Conservation (phyloP, 2,329 filamentous ascomycete species). For the Xylariaceae sp. region DNA sequence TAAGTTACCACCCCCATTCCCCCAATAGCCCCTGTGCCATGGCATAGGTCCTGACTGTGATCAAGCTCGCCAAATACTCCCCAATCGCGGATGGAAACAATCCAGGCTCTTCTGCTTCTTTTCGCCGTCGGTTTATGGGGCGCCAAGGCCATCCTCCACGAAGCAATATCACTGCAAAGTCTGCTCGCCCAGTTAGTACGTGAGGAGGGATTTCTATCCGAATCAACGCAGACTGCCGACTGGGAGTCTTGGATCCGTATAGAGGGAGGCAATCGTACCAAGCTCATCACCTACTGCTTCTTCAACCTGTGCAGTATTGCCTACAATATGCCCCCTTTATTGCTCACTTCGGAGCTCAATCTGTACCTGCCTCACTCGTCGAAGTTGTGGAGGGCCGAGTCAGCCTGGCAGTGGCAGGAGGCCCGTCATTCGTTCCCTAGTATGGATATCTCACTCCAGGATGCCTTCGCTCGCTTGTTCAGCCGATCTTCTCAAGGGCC, state of each 20-base stretch:
- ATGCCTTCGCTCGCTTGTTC: constrained; percentile 51
- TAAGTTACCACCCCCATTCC: constrained; percentile 33
- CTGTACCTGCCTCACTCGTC: constrained; percentile 50
- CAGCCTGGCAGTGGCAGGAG: constrained; percentile 56
- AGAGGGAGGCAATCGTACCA: constrained; percentile 53
- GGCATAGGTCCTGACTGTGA: background rate
- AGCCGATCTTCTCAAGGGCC: constrained; percentile 45
- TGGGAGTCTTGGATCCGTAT: constrained; percentile 58
- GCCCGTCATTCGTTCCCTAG: constrained; percentile 45
- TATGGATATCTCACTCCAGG: constrained; percentile 50
- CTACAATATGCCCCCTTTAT: constrained; percentile 53
- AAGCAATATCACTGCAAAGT: constrained; percentile 55
- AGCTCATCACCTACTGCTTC: constrained; percentile 56
- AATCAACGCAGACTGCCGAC: constrained; percentile 44
- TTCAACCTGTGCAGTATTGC: constrained; percentile 59
- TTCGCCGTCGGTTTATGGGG: constrained; percentile 58
- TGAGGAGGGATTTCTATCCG: constrained; percentile 49
- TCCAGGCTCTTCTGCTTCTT: constrained; percentile 57
- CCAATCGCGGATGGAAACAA: constrained; percentile 57
- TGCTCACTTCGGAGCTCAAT: constrained; percentile 55
- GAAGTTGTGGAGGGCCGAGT: constrained; percentile 53
- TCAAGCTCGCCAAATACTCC: constrained; percentile 53
- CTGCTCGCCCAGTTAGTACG: constrained; percentile 52
- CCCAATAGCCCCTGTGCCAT: background rate
- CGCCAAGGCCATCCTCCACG: constrained; percentile 54